Percentiles rank a stretch among this genome's conserved stretches.
Conservation (phyloP, 106 monocot genomes). For the Ottelia alismoides region DNA sequence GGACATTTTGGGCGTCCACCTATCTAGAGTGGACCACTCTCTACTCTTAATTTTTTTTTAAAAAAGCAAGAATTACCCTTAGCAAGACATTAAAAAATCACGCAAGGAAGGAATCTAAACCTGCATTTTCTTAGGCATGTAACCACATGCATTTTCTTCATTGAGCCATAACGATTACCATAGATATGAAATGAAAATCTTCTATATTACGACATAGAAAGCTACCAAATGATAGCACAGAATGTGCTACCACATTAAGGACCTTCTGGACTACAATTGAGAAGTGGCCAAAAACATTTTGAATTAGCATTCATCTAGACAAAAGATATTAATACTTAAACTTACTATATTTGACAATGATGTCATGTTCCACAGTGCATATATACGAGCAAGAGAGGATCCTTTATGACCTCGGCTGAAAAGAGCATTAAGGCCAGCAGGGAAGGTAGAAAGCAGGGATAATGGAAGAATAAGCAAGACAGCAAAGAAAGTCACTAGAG, state of each 20-base stretch:
- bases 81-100: too few species aligned
- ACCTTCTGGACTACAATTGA: too few species aligned
- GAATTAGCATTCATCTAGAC: not conserved
- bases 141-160: too few species aligned
- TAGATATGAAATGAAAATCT: not conserved
- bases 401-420: conserved; percentile 72
- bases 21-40: too few species aligned
- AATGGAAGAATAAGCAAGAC: conserved; percentile 75
- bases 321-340: conserved; percentile 1
- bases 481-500: conserved; percentile 72
- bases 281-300: not conserved
- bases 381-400: conserved; percentile 83
- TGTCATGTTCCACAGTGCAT: conserved; percentile 84
- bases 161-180: too few species aligned
- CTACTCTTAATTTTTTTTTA: too few species aligned
- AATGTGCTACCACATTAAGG: too few species aligned
- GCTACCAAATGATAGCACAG: not conserved
- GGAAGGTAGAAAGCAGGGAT: conserved; percentile 73
- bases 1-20: too few species aligned
- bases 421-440: conserved; percentile 85
- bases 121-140: too few species aligned
- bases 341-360: conserved; percentile 85
- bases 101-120: too few species aligned
- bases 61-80: too few species aligned
- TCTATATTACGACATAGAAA: not conserved